A percentile compares a stretch with the other conserved stretches of the same genome.
phyloP scores from a whole-genome alignment of 2,329 filamentous ascomycete species.

The Aspergillus sergii region DNA sequence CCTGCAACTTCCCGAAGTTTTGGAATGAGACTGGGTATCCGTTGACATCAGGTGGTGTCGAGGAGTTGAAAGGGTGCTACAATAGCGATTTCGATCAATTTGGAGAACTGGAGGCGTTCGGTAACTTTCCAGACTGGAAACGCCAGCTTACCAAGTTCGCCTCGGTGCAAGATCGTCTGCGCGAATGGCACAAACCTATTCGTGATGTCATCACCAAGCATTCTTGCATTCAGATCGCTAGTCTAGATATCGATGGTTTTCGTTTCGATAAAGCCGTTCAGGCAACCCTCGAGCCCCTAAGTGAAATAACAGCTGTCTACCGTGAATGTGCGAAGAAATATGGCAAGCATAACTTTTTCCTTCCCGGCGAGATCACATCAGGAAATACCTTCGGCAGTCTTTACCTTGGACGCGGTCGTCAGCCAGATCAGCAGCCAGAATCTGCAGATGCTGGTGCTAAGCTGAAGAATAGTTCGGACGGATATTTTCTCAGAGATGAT shows the following conservation, averaged over 20 bases:
- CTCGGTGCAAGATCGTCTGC: slow-evolving; percentile 67
- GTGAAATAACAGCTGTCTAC: slow-evolving; percentile 60
- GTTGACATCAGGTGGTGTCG: slow-evolving; percentile 50
- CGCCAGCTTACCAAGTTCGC: slow-evolving; percentile 68
- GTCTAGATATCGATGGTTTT: slow-evolving; percentile 67
- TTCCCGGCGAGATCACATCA: slow-evolving; percentile 66
- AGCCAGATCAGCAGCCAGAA: slow-evolving; percentile 54
- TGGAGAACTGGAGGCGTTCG: slow-evolving; percentile 65
- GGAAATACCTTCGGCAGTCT: slow-evolving; percentile 63
- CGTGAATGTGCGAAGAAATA: slow-evolving; percentile 58
- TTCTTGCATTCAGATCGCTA: slow-evolving; percentile 64
- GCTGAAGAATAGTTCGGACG: slow-evolving; percentile 47
- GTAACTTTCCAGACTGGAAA: slow-evolving; percentile 64
- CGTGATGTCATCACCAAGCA: slow-evolving; percentile 61
- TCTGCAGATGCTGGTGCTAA: slow-evolving; percentile 53
- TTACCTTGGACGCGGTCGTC: slow-evolving; percentile 63
- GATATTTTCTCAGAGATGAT: slow-evolving; percentile 55
- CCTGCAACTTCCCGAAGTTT: slow-evolving; percentile 62
- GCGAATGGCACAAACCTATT: slow-evolving; percentile 64
- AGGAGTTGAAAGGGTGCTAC: slow-evolving; percentile 58
- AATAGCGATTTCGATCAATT: slow-evolving; percentile 68
- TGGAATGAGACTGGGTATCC: slow-evolving; percentile 61
- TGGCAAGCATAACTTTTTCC: slow-evolving; percentile 66
- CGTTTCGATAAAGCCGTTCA: slow-evolving; percentile 69
- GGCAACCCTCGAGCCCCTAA: slow-evolving; percentile 63